Base-by-base conservation (phyloP, 2,329 filamentous ascomycete species). In the Fusarium torreyae region DNA sequence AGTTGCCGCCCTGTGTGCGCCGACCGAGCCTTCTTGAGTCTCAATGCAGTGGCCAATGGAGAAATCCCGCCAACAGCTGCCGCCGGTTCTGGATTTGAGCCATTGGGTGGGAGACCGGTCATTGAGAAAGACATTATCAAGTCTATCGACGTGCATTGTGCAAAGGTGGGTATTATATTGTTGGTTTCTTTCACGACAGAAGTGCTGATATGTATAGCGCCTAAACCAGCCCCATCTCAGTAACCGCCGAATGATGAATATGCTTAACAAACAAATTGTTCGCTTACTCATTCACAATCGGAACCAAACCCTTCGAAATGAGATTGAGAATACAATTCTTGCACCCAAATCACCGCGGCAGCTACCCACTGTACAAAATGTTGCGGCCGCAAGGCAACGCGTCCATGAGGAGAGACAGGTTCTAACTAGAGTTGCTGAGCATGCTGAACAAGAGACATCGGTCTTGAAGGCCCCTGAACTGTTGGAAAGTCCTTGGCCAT, bases 21-120 rank as follows among this genome's bases (percentile, higher is more conserved):
- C 22, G 79, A 83, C 15, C 83, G 87, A 28, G 74, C 82, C 2
- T 86, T 78, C 61, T 75, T 89, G 22, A 86, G 84, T 67, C 77
- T 89, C 18, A 75, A 86, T 63, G 84, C 81, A 6, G 77, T 89
- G 22, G 74, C 79, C n/a, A 75, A 84, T 22, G 86, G 81, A 8
- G 84, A 88, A 48, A 77, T 88, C 5, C 81, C 82, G 1, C 80
- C 85, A 7, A 84, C 82, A 6, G 84, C 82, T 6, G 84, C 83
- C 8, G 78, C 80, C 3, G 87, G 85, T 2, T 89, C 82, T 67
- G 84, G 87, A 15, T 89, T 89, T 62, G 81, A 86, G 50, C 70
- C 79, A 7, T 52, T 80, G 34, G 73, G 81, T 26, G 72, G 75
- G 8, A 77, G 86, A n/a, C 87, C 86, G 2, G 60, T 86, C 6